Base-by-base conservation (phyloP, 257 asterid species). In the Solanum piurae region DNA sequence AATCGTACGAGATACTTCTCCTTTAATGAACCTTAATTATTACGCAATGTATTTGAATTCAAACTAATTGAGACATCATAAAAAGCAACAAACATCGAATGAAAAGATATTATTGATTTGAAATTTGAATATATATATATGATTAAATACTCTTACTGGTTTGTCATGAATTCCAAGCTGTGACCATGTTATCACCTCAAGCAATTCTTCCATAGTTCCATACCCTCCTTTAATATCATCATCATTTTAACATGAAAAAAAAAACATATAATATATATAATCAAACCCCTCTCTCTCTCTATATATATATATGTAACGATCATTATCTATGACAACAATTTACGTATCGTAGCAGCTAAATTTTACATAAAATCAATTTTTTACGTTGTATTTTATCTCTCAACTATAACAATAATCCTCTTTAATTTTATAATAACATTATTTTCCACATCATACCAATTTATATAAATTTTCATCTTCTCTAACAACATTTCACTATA, bases 181-280 rank as follows among this genome's bases (percentile, higher is more conserved):
- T 33, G 94, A 91, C 93, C 93, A 91, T 37, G 96, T 90, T 83
- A 94, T 92, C 89, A 92, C 93, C 93, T 94, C 96, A 82, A 94
- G 96, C 86, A 92, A 91, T 91, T 94, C 95, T 84, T 94, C 95
- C 95, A 94, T 90, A 18, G 95, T 94, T 80, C 95, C 96, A 86
- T 94, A 94, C 29, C 96, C 96, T 73, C 96, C 96, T 94, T 88
- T 71, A 91, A 74, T 85, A 52, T 49, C 8, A 73, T 72, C 79
- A 72, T 72, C 8, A 73, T 73, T 72, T 72, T 72, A 73, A 73
- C 46, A 73, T 73, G 29, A 34, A 34, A 34, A 55, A 72, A 71
- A 33, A 33, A 3, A 0, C 27, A 72, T 33, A 33, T 72, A 4
- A 33, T 72, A 72, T 33, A 16, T 72, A 72, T 2, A 1, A 31